Evolutionary conservation across 225 moss, liverwort and hornwort species (phyloP), one percentile per base, ranked within the genome.

Genomic region (Polytrichum formosum): DNA sequence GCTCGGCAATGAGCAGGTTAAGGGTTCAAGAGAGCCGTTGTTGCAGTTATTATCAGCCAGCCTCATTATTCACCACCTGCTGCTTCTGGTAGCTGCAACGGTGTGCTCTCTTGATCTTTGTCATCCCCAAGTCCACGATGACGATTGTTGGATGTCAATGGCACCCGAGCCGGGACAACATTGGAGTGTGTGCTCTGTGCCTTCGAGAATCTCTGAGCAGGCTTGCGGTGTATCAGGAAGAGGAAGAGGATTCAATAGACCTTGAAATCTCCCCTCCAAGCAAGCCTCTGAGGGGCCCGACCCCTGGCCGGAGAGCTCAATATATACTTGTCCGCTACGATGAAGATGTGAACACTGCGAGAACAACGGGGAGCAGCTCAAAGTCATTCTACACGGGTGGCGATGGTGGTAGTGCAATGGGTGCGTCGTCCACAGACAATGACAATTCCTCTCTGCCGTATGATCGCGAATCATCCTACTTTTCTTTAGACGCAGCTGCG

Each of bases 111-210:
- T 46, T 16, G 13, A 46, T 46, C 46, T 46, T 46, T 46, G 46
- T 46, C 46, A 46, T 46, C 13, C 46, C 46, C 46, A 46, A 46
- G 46, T 46, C 16, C 46, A 46, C 35, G 23, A 85, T 85, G 85
- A 77, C 79, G 72, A 63, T 82, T 70, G 77, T 85, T 29, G 82
- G 82, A 74, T 86, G 86, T 71, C 80, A 86, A 73, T 86, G 86
- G 86, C 86, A 86, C 75, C 86, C 86, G 27, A 80, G 77, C 70
- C 67, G 75, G 67, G 80, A 76, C 73, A 80, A 77, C 25, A 75
- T 86, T 9, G 83, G 86, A 55, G 83, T 86, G 9, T 86, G 86
- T 31, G 86, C 86, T 0, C 80, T 83, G 35, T 86, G 86, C 69
- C 62, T 86, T 25, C 80, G 80, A 2, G 83, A 86, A 73, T 83